phyloP scores from a whole-genome alignment of 2,329 filamentous ascomycete genomes.

The Ambrosiella cleistominuta region DNA sequence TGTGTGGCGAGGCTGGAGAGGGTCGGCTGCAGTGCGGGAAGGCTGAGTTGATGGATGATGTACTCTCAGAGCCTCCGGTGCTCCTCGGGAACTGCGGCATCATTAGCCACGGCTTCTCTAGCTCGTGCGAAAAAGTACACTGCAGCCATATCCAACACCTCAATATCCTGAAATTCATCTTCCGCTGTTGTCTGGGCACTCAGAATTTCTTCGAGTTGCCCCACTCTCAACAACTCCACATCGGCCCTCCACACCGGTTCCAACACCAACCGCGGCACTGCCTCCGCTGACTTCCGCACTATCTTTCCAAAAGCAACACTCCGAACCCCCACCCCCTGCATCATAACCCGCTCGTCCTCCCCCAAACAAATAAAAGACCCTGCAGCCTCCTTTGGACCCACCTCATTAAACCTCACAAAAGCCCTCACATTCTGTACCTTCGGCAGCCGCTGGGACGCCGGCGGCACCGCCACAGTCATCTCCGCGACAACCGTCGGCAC shows the following conservation, averaged over 20 bases:
- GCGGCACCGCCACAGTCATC: neutral
- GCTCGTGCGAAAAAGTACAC: no score
- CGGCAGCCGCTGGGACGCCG: neutral
- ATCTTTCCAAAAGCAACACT: neutral
- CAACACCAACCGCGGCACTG: neutral
- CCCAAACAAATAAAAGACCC: neutral
- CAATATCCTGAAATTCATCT: no score
- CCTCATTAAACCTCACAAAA: neutral
- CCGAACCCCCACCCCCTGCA: neutral
- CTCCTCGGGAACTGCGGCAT: no score
- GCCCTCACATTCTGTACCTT: neutral
- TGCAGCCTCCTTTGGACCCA: neutral
- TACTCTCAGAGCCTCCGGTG: neutral
- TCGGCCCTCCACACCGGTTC: conserved; percentile 8
- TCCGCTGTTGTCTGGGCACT: no score
- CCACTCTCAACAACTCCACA: neutral
- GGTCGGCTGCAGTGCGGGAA: no score
- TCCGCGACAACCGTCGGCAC: neutral
- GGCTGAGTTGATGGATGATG: no score
- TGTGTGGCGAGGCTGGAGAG: no score
- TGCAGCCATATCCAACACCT: no score
- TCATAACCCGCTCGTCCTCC: neutral
- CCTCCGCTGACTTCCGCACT: neutral
- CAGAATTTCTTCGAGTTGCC: no score
- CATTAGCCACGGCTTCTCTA: no score